Base-by-base conservation (phyloP, 2,329 filamentous ascomycete genomes). In the Hypoxylon sp. region DNA sequence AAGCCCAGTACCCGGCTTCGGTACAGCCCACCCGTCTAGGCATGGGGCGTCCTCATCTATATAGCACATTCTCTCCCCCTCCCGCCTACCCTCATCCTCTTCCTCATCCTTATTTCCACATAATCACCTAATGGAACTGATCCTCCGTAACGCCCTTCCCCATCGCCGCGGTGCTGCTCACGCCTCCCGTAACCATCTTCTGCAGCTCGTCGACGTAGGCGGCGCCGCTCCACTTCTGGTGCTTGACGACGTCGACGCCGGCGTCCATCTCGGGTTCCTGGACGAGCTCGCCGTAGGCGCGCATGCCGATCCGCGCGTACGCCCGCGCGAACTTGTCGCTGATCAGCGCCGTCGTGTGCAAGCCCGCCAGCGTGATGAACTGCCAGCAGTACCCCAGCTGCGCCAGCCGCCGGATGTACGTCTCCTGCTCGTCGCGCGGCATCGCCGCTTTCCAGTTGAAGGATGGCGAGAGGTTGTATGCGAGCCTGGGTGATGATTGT, bases 391-490 rank as follows among this genome's bases (percentile, higher is more conserved):
- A 99, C 71, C 96, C 96, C 54, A 99, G 89, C 70, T 85, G 78
- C 68, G 91, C 94, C 44, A 99, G 92, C 46, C 96, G 93, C 71
- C 90, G 86, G 85, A 99, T 99, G 85, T 98, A 99, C 20, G 96
- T 99, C 85, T 97, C 94, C 84, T 99, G 96, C 81, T 98, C 95
- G 59, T 88, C 86, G 73, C 92, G 90, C 49, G 93, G 88, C 95
- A 98, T 98, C 76, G 95, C 96, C 65, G 94, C 88, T 86, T 98
- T 98, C 96, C 96, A 99, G 89, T 99, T 99, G 91, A 99, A 99
- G 2, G 94, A 97, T 31, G 96, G 96, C 0, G 94, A 98, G 72
- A 99, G 91, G 86, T 99, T 99, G 86, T 99, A 99, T 4, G 96
- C 92, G 67, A 99, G 92, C 81, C 93, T 96, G 73, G 48, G 58